Percentiles rank a stretch among this genome's conserved stretches.
Conservation (phyloP, 805 yeast genomes). For the Yamadazyma phyllophila region DNA sequence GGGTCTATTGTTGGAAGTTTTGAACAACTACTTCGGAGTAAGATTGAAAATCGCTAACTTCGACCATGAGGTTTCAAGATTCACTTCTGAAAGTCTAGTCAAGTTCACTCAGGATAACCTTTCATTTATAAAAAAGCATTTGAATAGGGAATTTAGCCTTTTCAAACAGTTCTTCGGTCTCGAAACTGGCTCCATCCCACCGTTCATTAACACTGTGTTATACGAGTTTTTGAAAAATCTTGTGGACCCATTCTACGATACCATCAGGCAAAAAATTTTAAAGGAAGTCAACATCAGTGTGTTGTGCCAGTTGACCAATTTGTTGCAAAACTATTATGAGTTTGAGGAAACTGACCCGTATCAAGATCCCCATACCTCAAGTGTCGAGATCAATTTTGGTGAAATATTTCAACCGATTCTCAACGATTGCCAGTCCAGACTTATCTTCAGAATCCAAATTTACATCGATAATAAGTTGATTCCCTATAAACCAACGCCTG, state of each 20-base stretch:
- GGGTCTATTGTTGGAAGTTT: constrained; percentile 67
- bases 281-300: constrained; percentile 66
- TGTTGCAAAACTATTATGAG: constrained; percentile 66
- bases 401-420: constrained; percentile 66
- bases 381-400: constrained; percentile 38
- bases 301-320: constrained; percentile 72
- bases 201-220: constrained; percentile 28
- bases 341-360: constrained; percentile 45
- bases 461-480: constrained; percentile 68
- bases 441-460: constrained; percentile 75
- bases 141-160: constrained; percentile 58
- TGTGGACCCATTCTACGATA: constrained; percentile 77
- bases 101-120: constrained; percentile 63
- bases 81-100: constrained; percentile 39
- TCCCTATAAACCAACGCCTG: constrained; percentile 61
- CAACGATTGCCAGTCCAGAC: constrained; percentile 74
- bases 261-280: constrained; percentile 61
- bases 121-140: constrained; percentile 55
- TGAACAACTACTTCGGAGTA: constrained; percentile 57
- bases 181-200: constrained; percentile 11
- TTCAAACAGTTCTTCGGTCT: constrained; percentile 52
- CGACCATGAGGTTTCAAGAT: constrained; percentile 30
- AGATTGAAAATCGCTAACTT: constrained; percentile 49
- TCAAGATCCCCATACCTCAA: constrained; percentile 10
- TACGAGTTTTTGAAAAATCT: constrained; percentile 60